A percentile compares a stretch with the other conserved stretches of the same genome.
Conservation (phyloP, 2,329 filamentous ascomycete species). For the Tolypocladium sp. region DNA sequence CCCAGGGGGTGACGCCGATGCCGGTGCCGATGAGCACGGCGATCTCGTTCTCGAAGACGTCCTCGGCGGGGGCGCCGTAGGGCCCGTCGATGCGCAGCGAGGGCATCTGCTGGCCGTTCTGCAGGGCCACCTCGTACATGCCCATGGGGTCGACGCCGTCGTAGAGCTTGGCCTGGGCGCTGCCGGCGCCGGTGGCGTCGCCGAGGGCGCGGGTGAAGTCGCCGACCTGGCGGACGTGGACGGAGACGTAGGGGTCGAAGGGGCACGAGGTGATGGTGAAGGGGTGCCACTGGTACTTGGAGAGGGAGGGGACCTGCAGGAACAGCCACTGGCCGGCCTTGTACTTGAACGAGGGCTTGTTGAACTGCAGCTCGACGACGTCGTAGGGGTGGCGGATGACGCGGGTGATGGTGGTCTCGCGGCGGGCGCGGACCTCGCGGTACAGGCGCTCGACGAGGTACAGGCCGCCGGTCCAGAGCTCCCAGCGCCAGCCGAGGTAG, state of each 20-base stretch:
- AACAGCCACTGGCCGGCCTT: constrained; percentile 98
- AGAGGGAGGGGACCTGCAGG: constrained; percentile 84
- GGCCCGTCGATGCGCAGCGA: constrained; percentile 84
- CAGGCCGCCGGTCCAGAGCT: constrained; percentile 73
- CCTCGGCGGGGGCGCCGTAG: constrained; percentile 93
- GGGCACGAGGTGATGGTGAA: constrained; percentile 99
- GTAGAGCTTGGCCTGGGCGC: constrained; percentile 80
- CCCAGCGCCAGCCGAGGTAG: constrained; percentile 96
- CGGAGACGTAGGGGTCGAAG: constrained; percentile 86
- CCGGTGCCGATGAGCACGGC: constrained; percentile 78
- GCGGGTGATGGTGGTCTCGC: constrained; percentile 81
- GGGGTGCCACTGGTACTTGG: constrained; percentile 90
- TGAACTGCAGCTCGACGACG: constrained; percentile 94
- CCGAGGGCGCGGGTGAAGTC: constrained; percentile 94
- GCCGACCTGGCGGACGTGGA: constrained; percentile 92
- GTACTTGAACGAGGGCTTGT: constrained; percentile 94
- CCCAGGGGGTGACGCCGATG: constrained; percentile 83
- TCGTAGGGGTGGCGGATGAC: constrained; percentile 96
- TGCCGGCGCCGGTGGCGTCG: constrained; percentile 85
- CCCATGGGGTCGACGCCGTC: constrained; percentile 85
- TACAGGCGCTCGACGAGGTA: constrained; percentile 86
- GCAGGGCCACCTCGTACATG: constrained; percentile 95
- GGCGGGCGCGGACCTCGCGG: constrained; percentile 77
- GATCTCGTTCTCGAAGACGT: constrained; percentile 91
- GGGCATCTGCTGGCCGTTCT: constrained; percentile 91